These are phyloP conservation scores for Dillenia turbinata DNA, from an alignment of 164 flowering plant species.

Conservation along the genomic window DNA sequence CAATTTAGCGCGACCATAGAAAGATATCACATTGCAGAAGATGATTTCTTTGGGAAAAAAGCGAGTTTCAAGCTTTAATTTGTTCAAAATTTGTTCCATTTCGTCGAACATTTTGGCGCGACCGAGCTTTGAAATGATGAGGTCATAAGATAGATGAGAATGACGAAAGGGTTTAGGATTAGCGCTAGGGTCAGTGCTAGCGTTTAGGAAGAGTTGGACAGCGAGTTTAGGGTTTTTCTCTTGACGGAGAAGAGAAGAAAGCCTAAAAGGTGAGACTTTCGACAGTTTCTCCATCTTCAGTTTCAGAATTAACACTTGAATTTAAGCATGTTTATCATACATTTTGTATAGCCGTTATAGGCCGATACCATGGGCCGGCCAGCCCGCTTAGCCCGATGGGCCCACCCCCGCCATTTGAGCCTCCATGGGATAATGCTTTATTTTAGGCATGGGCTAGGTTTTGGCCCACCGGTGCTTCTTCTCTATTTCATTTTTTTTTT, in stretches of 20 bases:
- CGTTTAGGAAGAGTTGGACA: slow-evolving; percentile 57
- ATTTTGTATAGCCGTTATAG: no score
- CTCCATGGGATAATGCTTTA: no score
- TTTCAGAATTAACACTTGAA: no score
- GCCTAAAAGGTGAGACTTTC: slow-evolving; percentile 51
- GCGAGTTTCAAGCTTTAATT: slow-evolving; percentile 46
- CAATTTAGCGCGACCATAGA: slow-evolving; percentile 48
- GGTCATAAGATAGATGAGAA: slow-evolving; percentile 58
- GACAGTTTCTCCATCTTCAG: slow-evolving; percentile 20
- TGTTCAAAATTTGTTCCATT: slow-evolving; percentile 50
- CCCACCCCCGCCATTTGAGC: no score
- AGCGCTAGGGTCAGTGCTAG: slow-evolving; percentile 28
- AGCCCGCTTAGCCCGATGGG: no score
- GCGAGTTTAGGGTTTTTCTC: slow-evolving; percentile 52
- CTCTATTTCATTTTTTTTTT: no score
- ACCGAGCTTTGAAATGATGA: slow-evolving; percentile 78
- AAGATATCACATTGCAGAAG: slow-evolving; percentile 60
- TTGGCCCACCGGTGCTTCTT: no score
- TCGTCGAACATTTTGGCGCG: slow-evolving; percentile 67
- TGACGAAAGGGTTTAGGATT: slow-evolving; percentile 48
- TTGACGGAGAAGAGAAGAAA: slow-evolving; percentile 63
- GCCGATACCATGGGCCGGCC: no score
- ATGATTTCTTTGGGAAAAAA: slow-evolving; percentile 45
- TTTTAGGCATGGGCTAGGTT: no score
- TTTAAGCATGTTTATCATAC: no score